phyloP scores from a whole-genome alignment of 2,329 filamentous ascomycete species.

The Cladosporium sp. region DNA sequence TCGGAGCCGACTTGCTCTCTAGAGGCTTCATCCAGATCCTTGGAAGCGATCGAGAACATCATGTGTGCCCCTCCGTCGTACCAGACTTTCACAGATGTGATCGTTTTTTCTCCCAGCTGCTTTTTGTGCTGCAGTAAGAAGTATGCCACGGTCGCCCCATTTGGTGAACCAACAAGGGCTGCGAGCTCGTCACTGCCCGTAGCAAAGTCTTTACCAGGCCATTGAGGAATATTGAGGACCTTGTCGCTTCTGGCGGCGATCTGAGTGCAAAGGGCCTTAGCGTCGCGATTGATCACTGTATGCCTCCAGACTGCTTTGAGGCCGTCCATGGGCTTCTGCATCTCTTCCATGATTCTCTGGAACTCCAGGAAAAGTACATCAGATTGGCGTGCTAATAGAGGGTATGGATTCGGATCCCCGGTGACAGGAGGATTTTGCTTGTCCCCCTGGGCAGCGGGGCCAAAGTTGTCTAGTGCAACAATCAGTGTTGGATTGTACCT shows the following conservation, averaged over 20 bases:
- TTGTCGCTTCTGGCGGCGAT: neutral
- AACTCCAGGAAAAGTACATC: slow-evolving; percentile 18
- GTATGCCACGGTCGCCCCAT: slow-evolving; percentile 13
- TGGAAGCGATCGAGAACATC: neutral
- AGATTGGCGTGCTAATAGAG: slow-evolving; percentile 12
- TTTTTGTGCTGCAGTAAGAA: slow-evolving; percentile 16
- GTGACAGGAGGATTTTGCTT: slow-evolving; percentile 4
- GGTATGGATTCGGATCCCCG: slow-evolving; percentile 3
- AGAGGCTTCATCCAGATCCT: neutral
- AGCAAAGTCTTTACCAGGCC: slow-evolving; percentile 5
- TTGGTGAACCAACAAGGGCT: slow-evolving; percentile 14
- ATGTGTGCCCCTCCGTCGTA: neutral
- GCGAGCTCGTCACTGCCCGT: slow-evolving; percentile 8
- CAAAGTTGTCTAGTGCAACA: slow-evolving; percentile 1
- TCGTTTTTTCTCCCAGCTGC: slow-evolving; percentile 14
- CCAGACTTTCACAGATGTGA: slow-evolving; percentile 6
- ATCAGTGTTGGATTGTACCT: slow-evolving; percentile 2
- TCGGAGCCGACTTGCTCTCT: neutral
- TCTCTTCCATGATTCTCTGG: slow-evolving; percentile 8
- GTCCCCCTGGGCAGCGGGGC: neutral
- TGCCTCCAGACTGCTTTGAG: slow-evolving; percentile 1
- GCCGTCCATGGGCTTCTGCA: neutral
- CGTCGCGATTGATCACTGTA: slow-evolving; percentile 1
- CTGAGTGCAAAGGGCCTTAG: neutral
- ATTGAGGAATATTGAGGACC: neutral